Evolutionary conservation across 164 flowering plant genomes (phyloP).

Genomic region (Sedum album): DNA sequence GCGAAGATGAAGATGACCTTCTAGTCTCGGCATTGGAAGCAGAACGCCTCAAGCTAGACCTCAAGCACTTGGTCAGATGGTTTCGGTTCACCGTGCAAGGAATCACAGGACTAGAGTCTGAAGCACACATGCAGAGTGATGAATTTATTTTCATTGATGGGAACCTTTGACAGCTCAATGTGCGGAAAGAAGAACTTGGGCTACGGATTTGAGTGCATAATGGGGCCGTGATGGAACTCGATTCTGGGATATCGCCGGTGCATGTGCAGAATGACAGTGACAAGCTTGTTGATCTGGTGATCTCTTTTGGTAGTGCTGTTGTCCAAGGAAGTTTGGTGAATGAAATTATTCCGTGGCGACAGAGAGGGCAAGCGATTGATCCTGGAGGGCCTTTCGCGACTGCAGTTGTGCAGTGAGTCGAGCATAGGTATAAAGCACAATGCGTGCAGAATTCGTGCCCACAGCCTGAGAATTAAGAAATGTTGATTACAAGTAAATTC

Average conservation of each 20-base stretch:
- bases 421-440: constrained; percentile 82
- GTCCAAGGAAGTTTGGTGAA: constrained; percentile 58
- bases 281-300: constrained; percentile 47
- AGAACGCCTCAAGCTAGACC: constrained; percentile 44
- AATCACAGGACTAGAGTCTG: constrained; percentile 39
- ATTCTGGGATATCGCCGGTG: constrained; percentile 36
- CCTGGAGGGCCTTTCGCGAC: constrained; percentile 51
- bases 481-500: background rate
- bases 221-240: constrained; percentile 39
- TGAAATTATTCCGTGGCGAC: constrained; percentile 80
- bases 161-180: constrained; percentile 58
- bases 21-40: constrained; percentile 43
- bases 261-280: constrained; percentile 64
- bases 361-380: constrained; percentile 87
- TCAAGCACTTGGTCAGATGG: constrained; percentile 39
- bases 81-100: constrained; percentile 25
- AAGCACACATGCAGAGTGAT: constrained; percentile 58
- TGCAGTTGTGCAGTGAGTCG: constrained; percentile 43
- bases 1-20: constrained; percentile 15
- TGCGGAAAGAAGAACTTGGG: constrained; percentile 41
- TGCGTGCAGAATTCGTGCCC: constrained; percentile 80
- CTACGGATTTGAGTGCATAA: constrained; percentile 43
- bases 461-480: constrained; percentile 45
- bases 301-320: constrained; percentile 28
- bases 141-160: constrained; percentile 58